A percentile compares a stretch with the other conserved stretches of the same genome.
Evolutionary conservation across 192 early-diverging fungal genomes (phyloP).

Genomic region (Coemansia sp.): DNA sequence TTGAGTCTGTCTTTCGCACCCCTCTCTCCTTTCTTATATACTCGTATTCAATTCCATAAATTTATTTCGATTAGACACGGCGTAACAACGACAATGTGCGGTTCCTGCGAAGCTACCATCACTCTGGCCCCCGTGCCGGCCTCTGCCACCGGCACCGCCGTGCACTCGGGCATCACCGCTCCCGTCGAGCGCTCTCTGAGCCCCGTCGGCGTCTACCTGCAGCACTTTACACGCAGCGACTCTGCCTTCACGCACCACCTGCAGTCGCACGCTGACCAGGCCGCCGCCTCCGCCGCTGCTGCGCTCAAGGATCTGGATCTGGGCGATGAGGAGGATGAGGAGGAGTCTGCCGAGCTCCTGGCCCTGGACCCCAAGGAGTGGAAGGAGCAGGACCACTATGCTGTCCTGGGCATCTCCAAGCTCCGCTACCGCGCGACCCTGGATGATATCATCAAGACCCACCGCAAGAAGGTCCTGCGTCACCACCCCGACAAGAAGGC

Average conservation of each 20-base stretch:
- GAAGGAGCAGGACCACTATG: slow-evolving; percentile 98
- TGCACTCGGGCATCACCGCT: slow-evolving; percentile 24
- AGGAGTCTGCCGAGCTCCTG: slow-evolving; percentile 71
- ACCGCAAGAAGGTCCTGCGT: slow-evolving; percentile 91
- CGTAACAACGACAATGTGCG: slow-evolving; percentile 1
- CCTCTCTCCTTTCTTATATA: neutral
- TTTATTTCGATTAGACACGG: neutral
- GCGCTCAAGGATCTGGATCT: slow-evolving; percentile 43
- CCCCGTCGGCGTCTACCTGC: slow-evolving; percentile 43
- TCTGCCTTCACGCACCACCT: slow-evolving; percentile 26
- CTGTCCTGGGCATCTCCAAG: slow-evolving; percentile 86
- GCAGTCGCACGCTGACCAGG: slow-evolving; percentile 28
- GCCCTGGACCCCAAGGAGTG: slow-evolving; percentile 86
- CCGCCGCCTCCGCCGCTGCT: slow-evolving; percentile 20
- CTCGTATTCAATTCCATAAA: neutral
- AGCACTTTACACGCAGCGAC: slow-evolving; percentile 41
- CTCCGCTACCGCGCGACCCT: slow-evolving; percentile 84
- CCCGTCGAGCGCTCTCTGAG: slow-evolving; percentile 27
- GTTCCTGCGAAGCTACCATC: slow-evolving; percentile 12
- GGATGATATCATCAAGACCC: slow-evolving; percentile 85
- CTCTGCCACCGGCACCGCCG: slow-evolving; percentile 7
- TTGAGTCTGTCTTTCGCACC: too few relatives aligned
- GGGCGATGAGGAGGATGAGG: slow-evolving; percentile 78
- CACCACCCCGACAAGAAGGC: slow-evolving; percentile 99
- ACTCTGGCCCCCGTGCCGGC: slow-evolving; percentile 22